Evolutionary conservation across 495 filamentous ascomycete genomes (phyloP).

Genomic region (Penicillium angulare): DNA sequence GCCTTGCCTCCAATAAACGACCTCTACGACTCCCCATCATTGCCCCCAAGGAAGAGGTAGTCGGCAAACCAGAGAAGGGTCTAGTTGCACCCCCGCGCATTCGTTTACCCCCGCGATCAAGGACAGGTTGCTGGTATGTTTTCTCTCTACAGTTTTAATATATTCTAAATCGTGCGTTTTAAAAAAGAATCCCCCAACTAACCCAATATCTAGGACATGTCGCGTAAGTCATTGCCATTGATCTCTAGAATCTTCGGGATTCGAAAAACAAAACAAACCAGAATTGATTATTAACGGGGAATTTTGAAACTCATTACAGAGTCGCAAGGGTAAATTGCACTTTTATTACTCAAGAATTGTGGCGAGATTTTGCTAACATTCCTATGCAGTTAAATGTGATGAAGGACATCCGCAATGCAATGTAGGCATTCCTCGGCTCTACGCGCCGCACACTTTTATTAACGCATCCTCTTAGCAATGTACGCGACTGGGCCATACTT

Average conservation of each 20-base stretch:
- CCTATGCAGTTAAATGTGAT: slow-evolving; percentile 48
- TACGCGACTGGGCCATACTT: slow-evolving; percentile 52
- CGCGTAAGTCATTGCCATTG: slow-evolving; percentile 36
- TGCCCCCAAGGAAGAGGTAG: slow-evolving; percentile 46
- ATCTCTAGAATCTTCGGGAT: neutral
- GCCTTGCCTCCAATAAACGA: slow-evolving; percentile 35
- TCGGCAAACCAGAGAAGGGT: slow-evolving; percentile 24
- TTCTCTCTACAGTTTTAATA: neutral
- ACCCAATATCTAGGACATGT: slow-evolving; percentile 41
- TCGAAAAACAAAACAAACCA: neutral
- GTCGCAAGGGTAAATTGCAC: slow-evolving; percentile 47
- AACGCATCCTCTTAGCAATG: slow-evolving; percentile 45
- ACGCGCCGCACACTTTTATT: slow-evolving; percentile 2
- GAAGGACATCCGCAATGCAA: slow-evolving; percentile 53
- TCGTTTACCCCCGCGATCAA: slow-evolving; percentile 52
- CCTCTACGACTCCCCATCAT: slow-evolving; percentile 45
- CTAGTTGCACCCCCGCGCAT: slow-evolving; percentile 40
- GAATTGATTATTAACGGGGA: slow-evolving; percentile 5
- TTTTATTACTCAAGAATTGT: neutral
- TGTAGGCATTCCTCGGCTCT: slow-evolving; percentile 33
- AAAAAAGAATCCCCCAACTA: neutral
- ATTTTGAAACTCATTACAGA: slow-evolving; percentile 26
- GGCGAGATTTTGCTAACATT: slow-evolving; percentile 15
- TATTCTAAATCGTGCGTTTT: no score
- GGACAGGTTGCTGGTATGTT: slow-evolving; percentile 54